Base-by-base conservation (phyloP, 2,329 filamentous ascomycete species). In the Xylaria hypoxylon region DNA sequence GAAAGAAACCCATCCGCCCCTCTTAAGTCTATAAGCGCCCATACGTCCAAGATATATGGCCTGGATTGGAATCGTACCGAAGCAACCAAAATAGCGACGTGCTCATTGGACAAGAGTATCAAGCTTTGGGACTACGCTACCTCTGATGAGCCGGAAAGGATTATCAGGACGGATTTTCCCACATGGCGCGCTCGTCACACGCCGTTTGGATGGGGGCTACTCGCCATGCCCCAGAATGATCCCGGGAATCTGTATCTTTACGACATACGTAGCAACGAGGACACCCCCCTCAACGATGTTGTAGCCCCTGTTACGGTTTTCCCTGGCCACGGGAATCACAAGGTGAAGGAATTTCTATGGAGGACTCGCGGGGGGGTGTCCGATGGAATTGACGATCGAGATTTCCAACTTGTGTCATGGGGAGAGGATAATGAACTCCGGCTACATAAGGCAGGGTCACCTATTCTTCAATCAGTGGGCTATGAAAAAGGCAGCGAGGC, bases 331-430 rank as follows among this genome's bases (percentile, higher is more conserved):
- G 86, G 86, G 22, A 84, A 84, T 53, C 83, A 88, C 72, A 89
- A 94, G 75, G 93, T 93, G 33, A 97, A 96, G 75, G 94, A 97
- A 73, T 97, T 97, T 68, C 81, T 97, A 11, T 97, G 94, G 94
- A 87, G 94, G 76, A 87, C 88, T 53, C 88, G 94, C 62, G 94
- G 94, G 42, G 80, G 80, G 17, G 84, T 90, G 19, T 86, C 88
- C 17, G 87, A 93, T 60, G 86, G 87, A n/a, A 80, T 91, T 51
- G 94, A 97, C 73, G 84, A 94, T 68, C 88, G 95, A 72, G 94
- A 97, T 59, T 97, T 97, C 70, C 94, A 97, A 77, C 84, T 97
- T 19, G 92, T 97, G 0, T 94, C 94, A 0, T 97, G 94, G 94
- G 94, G 94, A 28, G 90, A 92, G 55, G 95, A 97, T 77, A 92